Conservation (phyloP, 257 asterid species). For the Mentha longifolia region DNA sequence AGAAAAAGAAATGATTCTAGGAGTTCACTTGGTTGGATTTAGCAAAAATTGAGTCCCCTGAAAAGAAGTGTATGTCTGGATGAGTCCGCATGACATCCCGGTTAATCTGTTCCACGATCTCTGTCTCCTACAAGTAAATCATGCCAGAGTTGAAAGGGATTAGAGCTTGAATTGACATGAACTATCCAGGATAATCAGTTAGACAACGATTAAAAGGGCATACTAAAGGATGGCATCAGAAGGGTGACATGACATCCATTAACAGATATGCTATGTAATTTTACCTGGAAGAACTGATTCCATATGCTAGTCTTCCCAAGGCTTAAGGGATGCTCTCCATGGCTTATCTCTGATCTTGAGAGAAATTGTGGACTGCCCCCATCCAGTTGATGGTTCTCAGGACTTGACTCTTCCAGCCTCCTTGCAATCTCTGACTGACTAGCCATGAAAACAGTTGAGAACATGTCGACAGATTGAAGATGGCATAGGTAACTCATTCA, state of each 20-base stretch:
- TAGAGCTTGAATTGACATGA: slow-evolving; percentile 26
- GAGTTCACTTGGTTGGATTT: slow-evolving; percentile 74
- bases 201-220: slow-evolving; percentile 10
- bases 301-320: slow-evolving; percentile 91
- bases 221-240: slow-evolving; percentile 1
- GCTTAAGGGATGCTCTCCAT: slow-evolving; percentile 94
- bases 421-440: slow-evolving; percentile 95
- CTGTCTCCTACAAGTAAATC: slow-evolving; percentile 63
- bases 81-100: slow-evolving; percentile 98
- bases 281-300: slow-evolving; percentile 95
- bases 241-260: slow-evolving; percentile 11
- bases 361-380: slow-evolving; percentile 66
- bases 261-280: neutral
- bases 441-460: slow-evolving; percentile 83
- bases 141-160: slow-evolving; percentile 27
- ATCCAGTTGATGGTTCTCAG: slow-evolving; percentile 57
- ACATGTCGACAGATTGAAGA: slow-evolving; percentile 48
- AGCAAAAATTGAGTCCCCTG: slow-evolving; percentile 81
- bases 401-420: slow-evolving; percentile 78
- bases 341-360: slow-evolving; percentile 84
- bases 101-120: slow-evolving; percentile 90
- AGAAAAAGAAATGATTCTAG: slow-evolving; percentile 23
- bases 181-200: neutral
- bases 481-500: slow-evolving; percentile 15
- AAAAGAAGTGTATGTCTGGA: slow-evolving; percentile 94